Percentiles rank a stretch among this genome's conserved stretches.
Evolutionary conservation across 2,329 filamentous ascomycete species (phyloP).

Genomic region (Talaromyces sp.): DNA sequence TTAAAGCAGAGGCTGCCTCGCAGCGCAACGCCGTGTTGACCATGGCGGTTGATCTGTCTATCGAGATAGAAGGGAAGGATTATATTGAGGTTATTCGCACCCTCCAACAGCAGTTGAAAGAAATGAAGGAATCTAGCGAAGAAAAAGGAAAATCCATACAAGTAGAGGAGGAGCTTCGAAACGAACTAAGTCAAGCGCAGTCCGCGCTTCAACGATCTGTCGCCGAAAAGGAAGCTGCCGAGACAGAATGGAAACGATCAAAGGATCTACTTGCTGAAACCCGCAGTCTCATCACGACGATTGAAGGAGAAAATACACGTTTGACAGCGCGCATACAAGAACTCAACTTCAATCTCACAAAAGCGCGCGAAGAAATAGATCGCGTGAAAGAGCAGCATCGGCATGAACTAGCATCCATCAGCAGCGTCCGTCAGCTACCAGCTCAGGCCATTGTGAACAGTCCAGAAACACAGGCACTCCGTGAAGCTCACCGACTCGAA

Average conservation of each 20-base stretch:
- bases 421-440: slow-evolving; percentile 3
- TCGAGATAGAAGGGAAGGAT: slow-evolving; percentile 28
- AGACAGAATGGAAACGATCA: slow-evolving; percentile 32
- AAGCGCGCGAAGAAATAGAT: slow-evolving; percentile 28
- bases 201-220: slow-evolving; percentile 27
- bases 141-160: slow-evolving; percentile 19
- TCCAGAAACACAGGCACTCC: slow-evolving; percentile 20
- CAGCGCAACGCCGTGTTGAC: slow-evolving; percentile 35
- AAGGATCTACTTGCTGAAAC: slow-evolving; percentile 35
- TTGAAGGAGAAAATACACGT: slow-evolving; percentile 37
- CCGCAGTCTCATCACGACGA: slow-evolving; percentile 32
- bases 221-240: slow-evolving; percentile 26
- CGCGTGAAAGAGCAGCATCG: slow-evolving; percentile 28
- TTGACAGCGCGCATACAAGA: slow-evolving; percentile 32
- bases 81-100: slow-evolving; percentile 38
- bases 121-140: slow-evolving; percentile 14
- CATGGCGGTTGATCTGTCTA: slow-evolving; percentile 33
- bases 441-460: not conserved
- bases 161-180: slow-evolving; percentile 20
- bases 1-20: slow-evolving; percentile 32
- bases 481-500: slow-evolving; percentile 32
- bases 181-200: slow-evolving; percentile 28
- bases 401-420: slow-evolving; percentile 18
- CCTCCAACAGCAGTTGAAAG: slow-evolving; percentile 31
- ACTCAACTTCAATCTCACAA: slow-evolving; percentile 28